These are phyloP conservation scores for Penicillium decumbens DNA, from an alignment of 2,329 filamentous ascomycete species.

Conservation along the genomic window DNA sequence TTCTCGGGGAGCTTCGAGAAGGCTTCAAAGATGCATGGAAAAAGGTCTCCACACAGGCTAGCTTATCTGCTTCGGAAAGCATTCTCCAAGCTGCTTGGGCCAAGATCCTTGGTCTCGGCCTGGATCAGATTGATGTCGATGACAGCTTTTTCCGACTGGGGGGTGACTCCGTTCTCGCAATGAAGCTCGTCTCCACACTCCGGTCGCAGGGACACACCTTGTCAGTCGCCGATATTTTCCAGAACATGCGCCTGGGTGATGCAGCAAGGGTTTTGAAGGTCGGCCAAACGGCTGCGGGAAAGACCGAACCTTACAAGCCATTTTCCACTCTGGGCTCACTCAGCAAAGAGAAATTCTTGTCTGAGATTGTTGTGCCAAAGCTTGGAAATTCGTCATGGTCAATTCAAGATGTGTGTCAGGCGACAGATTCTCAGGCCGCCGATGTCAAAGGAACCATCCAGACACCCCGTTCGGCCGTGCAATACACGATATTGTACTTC, in stretches of 20 bases:
- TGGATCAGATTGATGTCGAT: conserved; percentile 48
- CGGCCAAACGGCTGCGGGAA: conserved; percentile 24
- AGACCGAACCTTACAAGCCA: conserved; percentile 36
- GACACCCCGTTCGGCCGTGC: conserved; percentile 57
- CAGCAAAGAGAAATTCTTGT: conserved; percentile 43
- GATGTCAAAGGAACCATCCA: conserved; percentile 56
- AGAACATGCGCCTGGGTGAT: conserved; percentile 45
- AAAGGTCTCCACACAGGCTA: conserved; percentile 25
- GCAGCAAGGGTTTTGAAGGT: conserved; percentile 51
- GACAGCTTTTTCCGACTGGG: conserved; percentile 60
- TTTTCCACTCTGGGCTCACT: conserved; percentile 48
- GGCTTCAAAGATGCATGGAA: conserved; percentile 33
- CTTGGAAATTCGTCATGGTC: conserved; percentile 48
- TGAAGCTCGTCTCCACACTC: conserved; percentile 50
- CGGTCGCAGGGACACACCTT: conserved; percentile 42
- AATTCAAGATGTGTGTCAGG: conserved; percentile 54
- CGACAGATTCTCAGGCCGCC: conserved; percentile 55
- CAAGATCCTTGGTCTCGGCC: conserved; percentile 22
- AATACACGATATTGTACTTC: conserved; percentile 61
- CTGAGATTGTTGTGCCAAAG: conserved; percentile 45
- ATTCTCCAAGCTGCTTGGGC: conserved; percentile 36
- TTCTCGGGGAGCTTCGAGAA: conserved; percentile 14
- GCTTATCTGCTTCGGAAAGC: conserved; percentile 33
- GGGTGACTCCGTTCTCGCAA: conserved; percentile 58
- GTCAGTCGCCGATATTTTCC: conserved; percentile 50